phyloP scores from a whole-genome alignment of 139 green algal genomes.

The Trebouxia sp. region DNA sequence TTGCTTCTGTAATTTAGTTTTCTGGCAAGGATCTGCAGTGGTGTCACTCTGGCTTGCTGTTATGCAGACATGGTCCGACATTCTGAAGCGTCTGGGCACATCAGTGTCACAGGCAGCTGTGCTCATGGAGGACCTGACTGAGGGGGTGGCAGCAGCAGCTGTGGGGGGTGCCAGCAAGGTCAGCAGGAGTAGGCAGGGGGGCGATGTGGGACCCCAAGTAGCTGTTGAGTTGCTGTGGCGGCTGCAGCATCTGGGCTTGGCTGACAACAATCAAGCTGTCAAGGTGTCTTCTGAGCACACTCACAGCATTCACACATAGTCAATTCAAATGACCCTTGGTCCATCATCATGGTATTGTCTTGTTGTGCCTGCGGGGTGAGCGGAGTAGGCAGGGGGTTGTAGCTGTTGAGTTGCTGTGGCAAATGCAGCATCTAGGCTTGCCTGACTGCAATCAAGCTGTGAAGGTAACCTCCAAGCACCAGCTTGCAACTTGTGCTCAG shows the following conservation, averaged over 20 bases:
- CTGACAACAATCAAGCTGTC: not conserved
- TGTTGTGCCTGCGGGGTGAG: not conserved
- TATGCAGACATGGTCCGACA: not conserved
- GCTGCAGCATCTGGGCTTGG: conserved; percentile 3
- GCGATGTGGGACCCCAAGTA: not conserved
- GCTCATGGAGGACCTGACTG: conserved; percentile 1
- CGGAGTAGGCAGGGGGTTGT: conserved; percentile 12
- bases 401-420: not conserved
- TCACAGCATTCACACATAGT: no score
- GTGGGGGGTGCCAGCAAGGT: not conserved
- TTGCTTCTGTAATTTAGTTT: no score
- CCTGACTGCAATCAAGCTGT: not conserved
- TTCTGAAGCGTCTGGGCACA: not conserved
- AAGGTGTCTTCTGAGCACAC: no score
- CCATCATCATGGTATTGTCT: no score
- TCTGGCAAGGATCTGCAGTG: no score
- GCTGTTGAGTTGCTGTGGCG: conserved; percentile 5
- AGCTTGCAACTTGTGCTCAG: no score
- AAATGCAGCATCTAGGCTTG: not conserved
- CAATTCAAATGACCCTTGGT: no score
- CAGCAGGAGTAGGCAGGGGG: conserved; percentile 17
- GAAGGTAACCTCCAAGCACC: no score
- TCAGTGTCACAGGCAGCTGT: conserved; percentile 18
- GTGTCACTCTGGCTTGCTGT: no score
- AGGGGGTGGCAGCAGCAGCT: not conserved